Conservation (phyloP, 768 basidiomycete species). For the Leccinum uliginosum region DNA sequence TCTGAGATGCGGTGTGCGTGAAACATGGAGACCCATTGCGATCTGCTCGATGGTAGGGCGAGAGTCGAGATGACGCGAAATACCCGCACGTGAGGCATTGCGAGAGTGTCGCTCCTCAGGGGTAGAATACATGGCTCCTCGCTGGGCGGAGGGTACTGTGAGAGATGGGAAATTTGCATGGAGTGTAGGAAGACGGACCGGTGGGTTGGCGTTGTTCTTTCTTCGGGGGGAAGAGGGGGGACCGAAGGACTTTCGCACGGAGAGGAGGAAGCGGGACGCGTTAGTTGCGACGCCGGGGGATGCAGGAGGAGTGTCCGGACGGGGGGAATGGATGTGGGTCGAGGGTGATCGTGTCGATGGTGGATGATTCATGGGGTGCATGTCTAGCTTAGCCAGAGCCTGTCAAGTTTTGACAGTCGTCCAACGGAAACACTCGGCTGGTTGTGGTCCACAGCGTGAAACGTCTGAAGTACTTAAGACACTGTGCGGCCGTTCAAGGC, state of each 20-base stretch:
- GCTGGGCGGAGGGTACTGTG: constrained; percentile 16
- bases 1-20: constrained; percentile 69
- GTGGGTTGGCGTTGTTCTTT: constrained; percentile 10
- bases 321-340: constrained; percentile 9
- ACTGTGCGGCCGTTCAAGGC: neutral
- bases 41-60: constrained; percentile 73
- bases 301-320: neutral
- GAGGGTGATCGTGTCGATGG: constrained; percentile 10
- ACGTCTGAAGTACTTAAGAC: neutral
- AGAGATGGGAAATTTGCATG: constrained; percentile 3
- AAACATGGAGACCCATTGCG: constrained; percentile 75
- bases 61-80: constrained; percentile 37
- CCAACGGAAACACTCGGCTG: neutral
- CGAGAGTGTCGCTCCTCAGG: constrained; percentile 35
- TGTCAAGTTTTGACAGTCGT: neutral
- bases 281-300: constrained; percentile 13
- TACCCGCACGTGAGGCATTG: constrained; percentile 32
- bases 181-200: constrained; percentile 14
- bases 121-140: constrained; percentile 39
- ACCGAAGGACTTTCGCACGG: constrained; percentile 29
- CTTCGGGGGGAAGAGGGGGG: constrained; percentile 18
- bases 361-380: constrained; percentile 15
- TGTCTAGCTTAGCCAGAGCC: neutral
- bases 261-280: constrained; percentile 28
- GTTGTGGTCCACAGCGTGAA: neutral